phyloP scores from a whole-genome alignment of 2,329 filamentous ascomycete genomes.

The Talaromyces sp. region DNA sequence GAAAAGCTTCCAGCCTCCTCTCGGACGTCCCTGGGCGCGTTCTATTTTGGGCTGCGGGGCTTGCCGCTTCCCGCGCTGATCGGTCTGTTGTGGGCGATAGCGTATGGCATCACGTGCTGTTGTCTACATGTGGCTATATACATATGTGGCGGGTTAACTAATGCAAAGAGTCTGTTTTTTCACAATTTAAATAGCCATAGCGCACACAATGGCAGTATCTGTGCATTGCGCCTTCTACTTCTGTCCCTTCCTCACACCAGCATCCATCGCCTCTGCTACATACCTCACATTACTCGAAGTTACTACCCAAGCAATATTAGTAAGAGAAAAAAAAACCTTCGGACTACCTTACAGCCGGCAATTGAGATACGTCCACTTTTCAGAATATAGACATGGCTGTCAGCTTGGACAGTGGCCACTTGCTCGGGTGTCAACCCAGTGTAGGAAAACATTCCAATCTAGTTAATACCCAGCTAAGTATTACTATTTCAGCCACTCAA shows the following conservation, averaged over 20 bases:
- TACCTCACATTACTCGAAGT: not conserved
- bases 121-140: too few relatives aligned
- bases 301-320: not conserved
- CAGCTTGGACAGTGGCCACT: not conserved
- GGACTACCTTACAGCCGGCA: not conserved
- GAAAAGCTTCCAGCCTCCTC: not conserved
- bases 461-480: not conserved
- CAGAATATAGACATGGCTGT: not conserved
- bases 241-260: not conserved
- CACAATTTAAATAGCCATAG: too few relatives aligned
- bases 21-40: constrained; percentile 2
- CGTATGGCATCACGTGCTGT: too few relatives aligned
- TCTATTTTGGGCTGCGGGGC: constrained; percentile 15
- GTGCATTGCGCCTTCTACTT: too few relatives aligned
- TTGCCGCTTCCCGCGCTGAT: constrained; percentile 8
- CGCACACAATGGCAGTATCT: too few relatives aligned
- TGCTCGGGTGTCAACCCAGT: not conserved
- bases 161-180: too few relatives aligned
- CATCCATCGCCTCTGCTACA: not conserved
- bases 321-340: too few relatives aligned
- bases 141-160: too few relatives aligned
- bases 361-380: not conserved
- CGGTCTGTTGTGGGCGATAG: not conserved
- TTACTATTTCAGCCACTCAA: too few relatives aligned
- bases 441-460: not conserved